Evolutionary conservation across 2,329 filamentous ascomycete genomes (phyloP).

Genomic region (Fusarium papillatum): DNA sequence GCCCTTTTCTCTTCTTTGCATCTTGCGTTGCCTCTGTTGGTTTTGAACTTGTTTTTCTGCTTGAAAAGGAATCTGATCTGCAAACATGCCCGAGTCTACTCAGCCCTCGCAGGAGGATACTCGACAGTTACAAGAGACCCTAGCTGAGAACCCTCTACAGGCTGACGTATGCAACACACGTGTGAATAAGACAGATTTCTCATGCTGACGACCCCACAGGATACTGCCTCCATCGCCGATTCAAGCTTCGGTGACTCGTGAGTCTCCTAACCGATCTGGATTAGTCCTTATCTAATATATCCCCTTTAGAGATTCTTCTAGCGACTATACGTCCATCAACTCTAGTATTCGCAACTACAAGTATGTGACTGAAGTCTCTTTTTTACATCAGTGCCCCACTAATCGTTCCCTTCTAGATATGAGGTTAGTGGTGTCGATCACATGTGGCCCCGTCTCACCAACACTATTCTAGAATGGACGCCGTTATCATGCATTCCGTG

Average conservation of each 20-base stretch:
- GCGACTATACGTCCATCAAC: slow-evolving; percentile 12
- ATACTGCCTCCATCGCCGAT: neutral
- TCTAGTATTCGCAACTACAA: slow-evolving; percentile 31
- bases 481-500: slow-evolving; percentile 35
- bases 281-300: neutral
- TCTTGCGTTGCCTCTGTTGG: neutral
- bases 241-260: neutral
- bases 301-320: neutral
- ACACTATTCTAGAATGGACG: slow-evolving; percentile 18
- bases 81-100: neutral
- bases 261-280: neutral
- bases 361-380: neutral
- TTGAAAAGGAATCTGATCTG: neutral
- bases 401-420: slow-evolving; percentile 3
- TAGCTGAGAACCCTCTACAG: slow-evolving; percentile 7
- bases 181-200: neutral
- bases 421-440: neutral
- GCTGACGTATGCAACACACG: neutral
- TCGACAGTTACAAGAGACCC: neutral
- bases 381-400: rapidly evolving
- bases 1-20: neutral
- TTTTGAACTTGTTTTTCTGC: neutral
- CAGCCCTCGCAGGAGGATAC: neutral
- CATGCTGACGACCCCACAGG: neutral
- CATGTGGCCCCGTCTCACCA: neutral